Evolutionary conservation across 2,329 filamentous ascomycete genomes (phyloP).

Genomic region (Trichoderma sp.): DNA sequence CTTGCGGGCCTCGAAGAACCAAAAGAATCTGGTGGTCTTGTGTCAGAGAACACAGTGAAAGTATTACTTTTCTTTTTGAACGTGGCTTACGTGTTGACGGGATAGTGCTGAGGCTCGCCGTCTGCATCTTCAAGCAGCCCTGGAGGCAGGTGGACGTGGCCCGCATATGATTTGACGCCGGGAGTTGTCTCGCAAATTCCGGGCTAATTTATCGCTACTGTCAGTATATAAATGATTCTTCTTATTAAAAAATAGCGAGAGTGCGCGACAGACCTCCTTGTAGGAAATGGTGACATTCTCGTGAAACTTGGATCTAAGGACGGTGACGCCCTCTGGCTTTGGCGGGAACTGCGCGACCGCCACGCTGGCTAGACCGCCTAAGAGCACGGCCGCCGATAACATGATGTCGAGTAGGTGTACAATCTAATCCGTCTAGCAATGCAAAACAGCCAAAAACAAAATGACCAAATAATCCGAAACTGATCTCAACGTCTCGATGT

Average conservation of each 20-base stretch:
- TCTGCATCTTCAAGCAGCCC: conserved; percentile 40
- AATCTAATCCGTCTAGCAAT: background rate
- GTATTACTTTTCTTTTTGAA: too few relatives aligned
- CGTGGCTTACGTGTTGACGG: conserved; percentile 51
- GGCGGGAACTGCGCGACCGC: conserved; percentile 41
- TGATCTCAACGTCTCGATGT: background rate
- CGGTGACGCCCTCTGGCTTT: conserved; percentile 44
- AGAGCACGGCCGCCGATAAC: conserved; percentile 12
- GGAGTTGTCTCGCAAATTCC: conserved; percentile 59
- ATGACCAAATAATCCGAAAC: too few relatives aligned
- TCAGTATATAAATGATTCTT: too few relatives aligned
- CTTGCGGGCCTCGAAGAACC: conserved; percentile 54
- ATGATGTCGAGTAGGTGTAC: background rate
- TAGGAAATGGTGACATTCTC: conserved; percentile 64
- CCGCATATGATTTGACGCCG: conserved; percentile 67
- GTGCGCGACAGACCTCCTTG: conserved; percentile 49
- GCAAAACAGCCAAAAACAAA: background rate
- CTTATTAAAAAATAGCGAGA: too few relatives aligned
- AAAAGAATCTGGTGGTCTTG: conserved; percentile 46
- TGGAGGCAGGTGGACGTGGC: conserved; percentile 63
- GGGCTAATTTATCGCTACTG: conserved; percentile 54
- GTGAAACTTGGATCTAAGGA: conserved; percentile 62
- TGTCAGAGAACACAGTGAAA: background rate
- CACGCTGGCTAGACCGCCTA: conserved; percentile 33
- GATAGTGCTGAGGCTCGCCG: conserved; percentile 53